phyloP scores from a whole-genome alignment of 108 stramenopile species.

The Nitzschia inconspicua region DNA sequence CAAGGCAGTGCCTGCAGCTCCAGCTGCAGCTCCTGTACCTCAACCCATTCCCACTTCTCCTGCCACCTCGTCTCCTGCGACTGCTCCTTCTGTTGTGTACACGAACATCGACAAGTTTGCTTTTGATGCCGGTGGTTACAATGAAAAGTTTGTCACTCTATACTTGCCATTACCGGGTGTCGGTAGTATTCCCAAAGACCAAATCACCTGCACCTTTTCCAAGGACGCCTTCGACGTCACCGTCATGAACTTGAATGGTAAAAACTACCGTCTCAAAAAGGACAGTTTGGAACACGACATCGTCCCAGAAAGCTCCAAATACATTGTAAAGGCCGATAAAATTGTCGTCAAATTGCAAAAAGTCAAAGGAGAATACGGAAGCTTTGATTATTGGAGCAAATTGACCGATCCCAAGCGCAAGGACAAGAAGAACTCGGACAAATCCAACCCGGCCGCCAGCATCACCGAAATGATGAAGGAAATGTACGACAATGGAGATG shows the following conservation, averaged over 20 bases:
- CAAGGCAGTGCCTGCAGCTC: slow-evolving; percentile 1
- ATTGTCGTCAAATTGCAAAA: slow-evolving; percentile 90
- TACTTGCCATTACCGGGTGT: slow-evolving; percentile 65
- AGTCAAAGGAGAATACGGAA: slow-evolving; percentile 80
- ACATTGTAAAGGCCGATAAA: slow-evolving; percentile 87
- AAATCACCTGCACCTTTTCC: slow-evolving; percentile 61
- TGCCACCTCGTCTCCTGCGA: neutral
- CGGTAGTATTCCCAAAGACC: slow-evolving; percentile 52
- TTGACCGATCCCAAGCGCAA: slow-evolving; percentile 80
- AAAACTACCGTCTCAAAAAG: slow-evolving; percentile 87
- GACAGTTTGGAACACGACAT: slow-evolving; percentile 94
- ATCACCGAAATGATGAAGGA: slow-evolving; percentile 98
- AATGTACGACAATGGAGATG: slow-evolving; percentile 96
- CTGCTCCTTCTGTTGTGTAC: slow-evolving; percentile 32
- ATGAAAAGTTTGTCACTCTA: slow-evolving; percentile 67
- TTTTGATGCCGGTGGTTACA: slow-evolving; percentile 80
- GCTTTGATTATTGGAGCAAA: slow-evolving; percentile 84
- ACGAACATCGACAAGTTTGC: slow-evolving; percentile 57
- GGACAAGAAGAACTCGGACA: slow-evolving; percentile 22
- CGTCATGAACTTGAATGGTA: slow-evolving; percentile 72
- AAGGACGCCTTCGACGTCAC: slow-evolving; percentile 70
- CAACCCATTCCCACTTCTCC: neutral
- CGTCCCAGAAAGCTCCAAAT: slow-evolving; percentile 71
- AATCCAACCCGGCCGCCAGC: slow-evolving; percentile 61
- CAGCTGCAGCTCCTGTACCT: neutral